A percentile compares a stretch with the other conserved stretches of the same genome.
phyloP scores from a whole-genome alignment of 768 basidiomycete genomes.

The Rhizopogon vinicolor region DNA sequence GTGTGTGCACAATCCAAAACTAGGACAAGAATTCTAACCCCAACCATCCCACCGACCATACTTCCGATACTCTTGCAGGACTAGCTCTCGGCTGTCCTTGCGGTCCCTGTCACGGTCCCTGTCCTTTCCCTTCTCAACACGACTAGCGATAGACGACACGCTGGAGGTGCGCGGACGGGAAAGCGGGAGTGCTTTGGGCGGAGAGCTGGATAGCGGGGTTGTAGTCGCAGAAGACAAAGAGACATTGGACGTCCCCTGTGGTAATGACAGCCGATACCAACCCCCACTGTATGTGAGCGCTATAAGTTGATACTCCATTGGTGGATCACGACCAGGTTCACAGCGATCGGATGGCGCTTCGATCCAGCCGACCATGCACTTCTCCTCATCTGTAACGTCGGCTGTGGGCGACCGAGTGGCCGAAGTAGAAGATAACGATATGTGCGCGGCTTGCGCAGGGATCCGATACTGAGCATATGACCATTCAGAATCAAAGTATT shows the following conservation, averaged over 20 bases:
- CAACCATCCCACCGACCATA: constrained; percentile 92
- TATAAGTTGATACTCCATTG: constrained; percentile 66
- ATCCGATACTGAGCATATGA: constrained; percentile 92
- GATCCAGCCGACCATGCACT: constrained; percentile 87
- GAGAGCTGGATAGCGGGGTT: constrained; percentile 30
- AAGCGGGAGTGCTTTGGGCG: constrained; percentile 36
- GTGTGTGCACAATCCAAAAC: background rate
- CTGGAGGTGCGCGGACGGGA: constrained; percentile 50
- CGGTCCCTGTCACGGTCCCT: constrained; percentile 50
- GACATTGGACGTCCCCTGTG: constrained; percentile 22
- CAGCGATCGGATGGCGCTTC: constrained; percentile 38
- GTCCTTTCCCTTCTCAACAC: constrained; percentile 49
- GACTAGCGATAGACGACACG: constrained; percentile 44
- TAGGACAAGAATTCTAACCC: constrained; percentile 34
- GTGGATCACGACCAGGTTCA: constrained; percentile 17
- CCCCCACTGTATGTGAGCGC: constrained; percentile 88
- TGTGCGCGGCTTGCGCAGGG: constrained; percentile 78
- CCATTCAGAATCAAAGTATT: constrained; percentile 95
- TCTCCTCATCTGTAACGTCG: constrained; percentile 76
- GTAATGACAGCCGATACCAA: constrained; percentile 83
- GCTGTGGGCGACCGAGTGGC: constrained; percentile 47
- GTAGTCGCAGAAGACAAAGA: constrained; percentile 8
- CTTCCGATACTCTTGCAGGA: constrained; percentile 70
- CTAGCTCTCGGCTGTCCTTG: constrained; percentile 62
- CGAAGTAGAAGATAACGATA: constrained; percentile 69